Percentiles rank a stretch among this genome's conserved stretches.
Evolutionary conservation across 2,329 filamentous ascomycete genomes (phyloP).

Genomic region (Fusarium tupiense): DNA sequence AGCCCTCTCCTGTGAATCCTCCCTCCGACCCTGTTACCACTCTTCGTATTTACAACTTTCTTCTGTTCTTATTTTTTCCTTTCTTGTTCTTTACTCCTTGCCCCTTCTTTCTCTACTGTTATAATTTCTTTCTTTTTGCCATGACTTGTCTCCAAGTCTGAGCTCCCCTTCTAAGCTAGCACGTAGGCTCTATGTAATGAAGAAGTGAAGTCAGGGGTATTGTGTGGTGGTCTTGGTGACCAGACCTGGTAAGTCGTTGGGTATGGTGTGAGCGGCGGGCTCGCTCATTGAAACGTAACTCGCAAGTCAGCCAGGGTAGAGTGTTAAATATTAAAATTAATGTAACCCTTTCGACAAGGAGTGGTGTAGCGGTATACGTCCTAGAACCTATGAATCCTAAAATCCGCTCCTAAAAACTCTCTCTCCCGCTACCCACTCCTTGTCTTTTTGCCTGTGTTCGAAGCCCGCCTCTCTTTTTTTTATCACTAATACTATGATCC

Average conservation of each 20-base stretch:
- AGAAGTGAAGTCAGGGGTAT: neutral
- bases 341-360: neutral
- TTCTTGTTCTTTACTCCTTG: too few species aligned
- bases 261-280: neutral
- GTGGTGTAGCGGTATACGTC: constrained; percentile 8
- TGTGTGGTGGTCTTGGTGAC: neutral
- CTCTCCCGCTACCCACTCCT: constrained; percentile 1
- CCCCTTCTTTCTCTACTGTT: accelerated
- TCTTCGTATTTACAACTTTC: neutral
- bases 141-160: neutral
- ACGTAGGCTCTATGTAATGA: neutral
- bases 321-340: neutral
- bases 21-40: neutral
- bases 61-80: neutral
- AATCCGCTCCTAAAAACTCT: constrained; percentile 11
- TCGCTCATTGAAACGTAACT: neutral
- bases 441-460: neutral
- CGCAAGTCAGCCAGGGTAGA: neutral
- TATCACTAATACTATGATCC: neutral
- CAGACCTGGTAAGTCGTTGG: neutral
- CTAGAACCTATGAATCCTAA: constrained; percentile 2
- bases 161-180: neutral
- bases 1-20: neutral
- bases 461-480: neutral
- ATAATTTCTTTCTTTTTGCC: neutral